phyloP scores from a whole-genome alignment of 805 yeast genomes.

The Starmerella floris region DNA sequence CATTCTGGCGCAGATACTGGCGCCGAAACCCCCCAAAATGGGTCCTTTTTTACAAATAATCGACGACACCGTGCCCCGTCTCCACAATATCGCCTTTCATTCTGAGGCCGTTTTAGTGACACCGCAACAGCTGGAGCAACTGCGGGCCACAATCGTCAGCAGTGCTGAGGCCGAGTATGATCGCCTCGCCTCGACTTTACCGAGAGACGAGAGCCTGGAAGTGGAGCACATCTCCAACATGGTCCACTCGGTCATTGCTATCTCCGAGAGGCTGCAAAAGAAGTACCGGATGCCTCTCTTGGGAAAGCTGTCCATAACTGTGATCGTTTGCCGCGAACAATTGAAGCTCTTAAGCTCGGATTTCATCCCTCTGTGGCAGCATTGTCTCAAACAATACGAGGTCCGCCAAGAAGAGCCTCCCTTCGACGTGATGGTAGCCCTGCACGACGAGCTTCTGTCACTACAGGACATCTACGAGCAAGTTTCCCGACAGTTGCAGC shows the following conservation, averaged over 20 bases:
- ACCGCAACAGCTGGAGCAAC: conserved; percentile 34
- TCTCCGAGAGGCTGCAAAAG: conserved; percentile 42
- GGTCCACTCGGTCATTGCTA: conserved; percentile 39
- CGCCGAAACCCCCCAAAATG: conserved; percentile 39
- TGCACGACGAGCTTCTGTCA: conserved; percentile 41
- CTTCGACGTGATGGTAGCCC: conserved; percentile 44
- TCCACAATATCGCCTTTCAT: neutral
- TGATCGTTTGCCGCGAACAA: conserved; percentile 25
- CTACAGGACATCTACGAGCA: conserved; percentile 41
- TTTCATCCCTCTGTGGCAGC: conserved; percentile 26
- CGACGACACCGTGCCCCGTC: conserved; percentile 34
- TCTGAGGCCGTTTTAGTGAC: conserved; percentile 24
- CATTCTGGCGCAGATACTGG: neutral
- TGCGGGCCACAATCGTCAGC: conserved; percentile 29
- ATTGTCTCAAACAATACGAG: conserved; percentile 21
- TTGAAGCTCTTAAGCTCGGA: conserved; percentile 26
- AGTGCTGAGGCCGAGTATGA: conserved; percentile 37
- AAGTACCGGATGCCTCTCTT: conserved; percentile 49
- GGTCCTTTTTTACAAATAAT: conserved; percentile 40
- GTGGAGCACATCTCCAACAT: conserved; percentile 44
- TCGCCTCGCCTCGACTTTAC: conserved; percentile 37
- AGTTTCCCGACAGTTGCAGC: conserved; percentile 30
- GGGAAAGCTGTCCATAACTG: conserved; percentile 41
- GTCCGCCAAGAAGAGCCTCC: conserved; percentile 23
- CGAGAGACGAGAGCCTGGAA: conserved; percentile 43